Evolutionary conservation across 2,329 filamentous ascomycete species (phyloP), one percentile per base, ranked within the genome.

Genomic region (Cladosporium sp.): DNA sequence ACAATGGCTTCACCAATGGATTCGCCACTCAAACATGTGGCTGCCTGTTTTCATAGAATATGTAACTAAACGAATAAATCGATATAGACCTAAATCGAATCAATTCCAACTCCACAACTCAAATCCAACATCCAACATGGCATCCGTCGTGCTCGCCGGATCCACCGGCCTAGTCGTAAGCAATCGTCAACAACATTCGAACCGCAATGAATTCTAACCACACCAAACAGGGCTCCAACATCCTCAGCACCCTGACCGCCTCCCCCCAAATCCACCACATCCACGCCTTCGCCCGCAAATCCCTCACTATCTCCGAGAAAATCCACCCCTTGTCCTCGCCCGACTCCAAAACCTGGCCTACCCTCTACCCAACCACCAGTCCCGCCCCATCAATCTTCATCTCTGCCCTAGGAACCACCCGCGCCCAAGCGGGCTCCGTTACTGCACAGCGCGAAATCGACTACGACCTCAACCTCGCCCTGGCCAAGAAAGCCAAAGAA

Each of bases 381-480:
- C 76, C 81, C 1, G 81, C 90, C 69, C 61, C 61, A 2, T 44
- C 50, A 29, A 53, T 63, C 37, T 89, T 95, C 80, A 88, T 94
- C 80, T 93, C 91, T 2, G 87, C 87, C 1, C 84, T 97, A 0
- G 94, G 89, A 66, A 97, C 92, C 2, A 97, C 93, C 0, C 86
- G 88, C 58, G 89, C 82, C 0, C 83, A 84, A 14, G 93, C 92
- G 0, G 93, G 93, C 67, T 84, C 90, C 65, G 80, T 96, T 69
- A 89, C 88, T 31, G 88, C 89, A 68, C 94, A 97, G 80, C 90
- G 92, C 80, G 91, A 91, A 75, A 91, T 97, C 69, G 94, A 97
- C 80, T 87, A 93, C 75, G 92, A 95, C 74, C 83, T 97, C 53
- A 96, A 96, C 78, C 78, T 96, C 58, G 88, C 89, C 69, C 83